Percentiles rank a stretch among this genome's conserved stretches.
phyloP scores from a whole-genome alignment of 371 early-diverging fungal genomes.

The Apophysomyces elegans region DNA sequence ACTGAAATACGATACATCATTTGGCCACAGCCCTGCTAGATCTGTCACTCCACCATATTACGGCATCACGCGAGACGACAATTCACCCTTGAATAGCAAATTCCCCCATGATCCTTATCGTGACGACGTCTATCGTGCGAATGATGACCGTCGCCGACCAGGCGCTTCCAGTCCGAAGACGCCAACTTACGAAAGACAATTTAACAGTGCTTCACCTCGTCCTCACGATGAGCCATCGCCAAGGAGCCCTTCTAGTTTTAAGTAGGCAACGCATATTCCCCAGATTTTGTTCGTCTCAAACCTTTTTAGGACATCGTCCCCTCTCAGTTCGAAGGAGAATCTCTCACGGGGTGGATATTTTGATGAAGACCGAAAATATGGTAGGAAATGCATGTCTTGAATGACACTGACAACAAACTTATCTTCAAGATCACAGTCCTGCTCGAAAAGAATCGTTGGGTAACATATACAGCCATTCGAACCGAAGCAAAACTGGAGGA shows the following conservation, averaged over 20 bases:
- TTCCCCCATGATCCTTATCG: conserved; percentile 4
- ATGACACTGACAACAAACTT: not conserved
- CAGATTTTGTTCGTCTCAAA: not conserved
- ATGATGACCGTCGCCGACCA: conserved; percentile 3
- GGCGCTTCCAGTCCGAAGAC: conserved; percentile 20
- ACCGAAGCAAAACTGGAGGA: conserved; percentile 4
- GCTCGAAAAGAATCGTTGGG: conserved; percentile 2
- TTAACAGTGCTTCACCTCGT: not conserved
- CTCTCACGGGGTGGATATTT: conserved; percentile 6
- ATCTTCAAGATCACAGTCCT: not conserved
- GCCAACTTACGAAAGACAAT: conserved; percentile 13
- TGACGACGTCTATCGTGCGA: conserved; percentile 1
- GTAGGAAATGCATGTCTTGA: not conserved
- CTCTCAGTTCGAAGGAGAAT: conserved; percentile 9
- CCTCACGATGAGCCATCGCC: not conserved
- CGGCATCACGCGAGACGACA: not conserved
- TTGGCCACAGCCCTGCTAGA: conserved; percentile 4
- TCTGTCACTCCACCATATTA: conserved; percentile 3
- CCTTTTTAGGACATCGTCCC: not conserved
- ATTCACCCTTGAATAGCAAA: conserved; percentile 6
- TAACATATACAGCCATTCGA: conserved; percentile 1
- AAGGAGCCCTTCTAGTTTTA: not conserved
- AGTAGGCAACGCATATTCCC: not conserved
- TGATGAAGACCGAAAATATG: conserved; percentile 1
- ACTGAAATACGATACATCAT: not conserved